Evolutionary conservation across 805 yeast genomes (phyloP), one percentile per base, ranked within the genome.

Genomic region (Monosporozyma unispora): DNA sequence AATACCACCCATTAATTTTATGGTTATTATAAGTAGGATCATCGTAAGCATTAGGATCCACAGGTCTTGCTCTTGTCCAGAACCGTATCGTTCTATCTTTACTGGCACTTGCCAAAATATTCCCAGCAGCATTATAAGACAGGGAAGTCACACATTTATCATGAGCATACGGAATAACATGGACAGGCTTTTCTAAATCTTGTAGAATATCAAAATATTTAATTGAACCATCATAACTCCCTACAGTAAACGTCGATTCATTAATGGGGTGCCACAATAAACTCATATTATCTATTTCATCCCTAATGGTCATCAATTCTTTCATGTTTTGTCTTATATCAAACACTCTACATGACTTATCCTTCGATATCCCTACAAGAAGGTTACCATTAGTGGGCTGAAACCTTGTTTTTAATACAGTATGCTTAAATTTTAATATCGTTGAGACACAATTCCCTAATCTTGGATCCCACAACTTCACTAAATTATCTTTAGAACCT

Each of bases 381-480:
- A 89, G 70, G 57, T 85, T 81, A 18, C 96, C 93, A 59, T 51
- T 60, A 33, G 73, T 79, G 1, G 90, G 89, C 69, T 93, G 98
- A 64, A 93, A 93, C 59, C 78, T 73, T 1, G 95, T 81, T 57
- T 83, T 81, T 29, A 88, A 79, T n/a, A 93, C 87, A 0, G 98
- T 91, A 67, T 93, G 96, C 61, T 95, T 93, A 68, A 87, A 91
- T 11, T 95, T 96, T 61, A 89, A 87, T 27, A 93, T 67, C 0
- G 97, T 90, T 2, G 88, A 73, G 6, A 93, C 71, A 55, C 91
- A 82, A 45, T 75, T 74, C 0, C 84, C 81, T 4, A 80, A 74
- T 54, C 99, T 75, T 10, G 99, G 99, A 64, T 93, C 99, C 99
- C 99, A 93, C 23, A 93, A 71, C 68, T 90, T 89, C 45, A 93